A percentile compares a stretch with the other conserved stretches of the same genome.
phyloP scores from a whole-genome alignment of 805 yeast species.

The Candida methanosorbosa region DNA sequence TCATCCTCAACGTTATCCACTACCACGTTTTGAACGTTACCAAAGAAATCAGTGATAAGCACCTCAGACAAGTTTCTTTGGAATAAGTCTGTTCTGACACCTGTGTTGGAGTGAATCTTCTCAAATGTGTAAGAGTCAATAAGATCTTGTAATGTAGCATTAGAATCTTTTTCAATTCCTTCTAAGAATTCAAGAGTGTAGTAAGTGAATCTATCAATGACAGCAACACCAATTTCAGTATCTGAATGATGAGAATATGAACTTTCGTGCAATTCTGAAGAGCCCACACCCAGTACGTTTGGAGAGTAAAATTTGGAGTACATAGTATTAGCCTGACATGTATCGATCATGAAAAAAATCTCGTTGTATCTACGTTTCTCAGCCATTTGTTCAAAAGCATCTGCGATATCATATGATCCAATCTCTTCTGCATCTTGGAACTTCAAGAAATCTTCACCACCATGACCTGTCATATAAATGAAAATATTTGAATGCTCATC shows the following conservation, averaged over 20 bases:
- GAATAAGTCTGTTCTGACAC: constrained; percentile 79
- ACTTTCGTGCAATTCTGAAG: constrained; percentile 78
- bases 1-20: constrained; percentile 46
- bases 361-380: constrained; percentile 93
- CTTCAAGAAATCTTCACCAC: constrained; percentile 94
- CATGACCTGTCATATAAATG: constrained; percentile 96
- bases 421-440: constrained; percentile 99
- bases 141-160: constrained; percentile 69
- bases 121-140: constrained; percentile 79
- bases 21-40: constrained; percentile 76
- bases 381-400: constrained; percentile 95
- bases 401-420: constrained; percentile 91
- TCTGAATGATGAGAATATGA: constrained; percentile 96
- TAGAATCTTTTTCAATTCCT: constrained; percentile 63
- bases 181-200: constrained; percentile 85
- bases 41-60: constrained; percentile 86
- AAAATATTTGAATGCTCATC: constrained; percentile 93
- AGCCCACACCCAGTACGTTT: constrained; percentile 86
- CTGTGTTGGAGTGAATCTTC: constrained; percentile 85
- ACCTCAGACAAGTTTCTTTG: constrained; percentile 59
- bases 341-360: constrained; percentile 94
- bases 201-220: constrained; percentile 93
- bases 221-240: constrained; percentile 93
- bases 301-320: constrained; percentile 88
- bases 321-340: constrained; percentile 99